phyloP scores from a whole-genome alignment of 768 basidiomycete species.

The Lactarius vividus region DNA sequence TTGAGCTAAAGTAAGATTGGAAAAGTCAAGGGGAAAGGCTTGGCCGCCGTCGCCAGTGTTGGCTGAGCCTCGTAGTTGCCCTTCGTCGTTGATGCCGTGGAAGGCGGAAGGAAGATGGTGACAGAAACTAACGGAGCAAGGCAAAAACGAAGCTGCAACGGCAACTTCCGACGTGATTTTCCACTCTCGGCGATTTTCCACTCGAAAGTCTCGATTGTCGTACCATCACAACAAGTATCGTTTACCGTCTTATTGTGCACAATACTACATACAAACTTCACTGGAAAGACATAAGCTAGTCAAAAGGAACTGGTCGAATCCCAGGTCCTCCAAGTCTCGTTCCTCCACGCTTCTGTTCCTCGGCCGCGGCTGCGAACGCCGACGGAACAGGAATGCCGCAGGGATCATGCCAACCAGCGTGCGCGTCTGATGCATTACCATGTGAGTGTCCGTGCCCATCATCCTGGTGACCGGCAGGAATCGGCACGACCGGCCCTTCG shows the following conservation, averaged over 20 bases:
- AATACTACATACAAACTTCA: not conserved
- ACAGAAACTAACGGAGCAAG: not conserved
- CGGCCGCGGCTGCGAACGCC: slow-evolving; percentile 69
- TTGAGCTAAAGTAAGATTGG: slow-evolving; percentile 1
- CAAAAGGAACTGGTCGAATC: slow-evolving; percentile 78
- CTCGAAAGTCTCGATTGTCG: not conserved
- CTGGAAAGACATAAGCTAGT: slow-evolving; percentile 37
- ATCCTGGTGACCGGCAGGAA: slow-evolving; percentile 32
- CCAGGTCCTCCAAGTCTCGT: slow-evolving; percentile 53
- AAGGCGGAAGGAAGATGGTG: not conserved
- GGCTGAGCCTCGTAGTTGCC: slow-evolving; percentile 2
- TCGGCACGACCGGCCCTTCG: slow-evolving; percentile 53
- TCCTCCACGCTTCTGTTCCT: slow-evolving; percentile 42
- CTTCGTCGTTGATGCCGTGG: slow-evolving; percentile 18
- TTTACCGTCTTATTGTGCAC: not conserved
- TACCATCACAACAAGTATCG: not conserved
- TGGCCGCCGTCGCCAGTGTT: not conserved
- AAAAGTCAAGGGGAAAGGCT: not conserved
- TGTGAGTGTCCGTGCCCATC: slow-evolving; percentile 48
- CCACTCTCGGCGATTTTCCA: not conserved
- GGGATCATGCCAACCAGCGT: slow-evolving; percentile 82
- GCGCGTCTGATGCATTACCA: slow-evolving; percentile 42
- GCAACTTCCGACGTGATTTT: slow-evolving; percentile 15
- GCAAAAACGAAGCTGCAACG: not conserved
- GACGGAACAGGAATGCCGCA: slow-evolving; percentile 88